phyloP scores from a whole-genome alignment of 441 rosid genomes.

The Populus trichocarpa region DNA sequence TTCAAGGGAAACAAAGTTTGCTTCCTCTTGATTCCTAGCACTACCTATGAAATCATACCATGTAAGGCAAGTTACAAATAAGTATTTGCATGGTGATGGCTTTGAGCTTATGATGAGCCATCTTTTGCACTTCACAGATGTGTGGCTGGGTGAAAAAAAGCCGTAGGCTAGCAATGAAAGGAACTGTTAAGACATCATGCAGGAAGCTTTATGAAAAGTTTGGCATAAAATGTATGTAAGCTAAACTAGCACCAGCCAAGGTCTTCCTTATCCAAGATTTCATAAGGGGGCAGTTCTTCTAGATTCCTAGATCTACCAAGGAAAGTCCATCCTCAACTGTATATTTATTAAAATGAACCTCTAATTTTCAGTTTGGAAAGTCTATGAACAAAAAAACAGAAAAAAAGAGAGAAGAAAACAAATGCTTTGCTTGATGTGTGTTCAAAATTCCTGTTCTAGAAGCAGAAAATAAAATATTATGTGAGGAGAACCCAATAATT shows the following conservation, averaged over 20 bases:
- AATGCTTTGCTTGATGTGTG: background rate
- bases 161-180: background rate
- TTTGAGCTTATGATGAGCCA: background rate
- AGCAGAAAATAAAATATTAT: background rate
- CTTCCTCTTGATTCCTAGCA: background rate
- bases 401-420: background rate
- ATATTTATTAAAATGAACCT: background rate
- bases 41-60: background rate
- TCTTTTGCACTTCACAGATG: background rate
- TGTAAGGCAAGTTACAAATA: background rate
- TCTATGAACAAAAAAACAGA: background rate
- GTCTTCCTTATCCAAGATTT: background rate
- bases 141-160: background rate
- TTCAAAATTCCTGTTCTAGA: background rate
- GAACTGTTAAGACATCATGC: background rate
- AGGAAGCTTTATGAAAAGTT: slow-evolving; percentile 1
- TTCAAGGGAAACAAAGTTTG: background rate
- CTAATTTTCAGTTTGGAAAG: background rate
- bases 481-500: background rate
- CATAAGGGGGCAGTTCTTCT: background rate
- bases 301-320: background rate
- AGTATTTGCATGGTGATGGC: background rate
- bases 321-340: background rate
- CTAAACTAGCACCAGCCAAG: background rate
- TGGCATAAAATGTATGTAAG: background rate